Evolutionary conservation across 352 stramenopile species (phyloP).

Genomic region (Blastocystis sp.): DNA sequence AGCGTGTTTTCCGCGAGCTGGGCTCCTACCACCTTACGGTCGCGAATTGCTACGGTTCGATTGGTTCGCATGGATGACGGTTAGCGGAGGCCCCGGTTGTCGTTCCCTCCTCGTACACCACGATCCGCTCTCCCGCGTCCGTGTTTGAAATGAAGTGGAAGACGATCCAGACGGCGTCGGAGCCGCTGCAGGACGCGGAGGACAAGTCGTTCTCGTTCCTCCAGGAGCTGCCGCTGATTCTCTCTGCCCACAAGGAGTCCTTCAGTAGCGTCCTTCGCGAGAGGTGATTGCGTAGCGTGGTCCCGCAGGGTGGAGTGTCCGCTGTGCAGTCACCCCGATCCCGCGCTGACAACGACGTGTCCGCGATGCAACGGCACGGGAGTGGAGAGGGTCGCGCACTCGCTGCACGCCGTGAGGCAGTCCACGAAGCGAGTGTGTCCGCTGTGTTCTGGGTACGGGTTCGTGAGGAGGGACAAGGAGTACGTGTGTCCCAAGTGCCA

Average conservation of each 20-base stretch:
- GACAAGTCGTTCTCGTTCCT: neutral
- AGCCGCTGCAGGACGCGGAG: neutral
- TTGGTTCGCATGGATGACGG: neutral
- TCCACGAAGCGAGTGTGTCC: slow-evolving; percentile 6
- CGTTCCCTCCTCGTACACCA: neutral
- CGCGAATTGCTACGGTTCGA: slow-evolving; percentile 19
- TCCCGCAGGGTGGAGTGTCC: slow-evolving; percentile 50
- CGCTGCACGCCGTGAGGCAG: neutral
- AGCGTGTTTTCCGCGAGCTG: neutral
- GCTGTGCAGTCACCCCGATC: neutral
- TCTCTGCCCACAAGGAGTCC: neutral
- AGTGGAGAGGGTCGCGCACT: neutral
- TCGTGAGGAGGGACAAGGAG: neutral
- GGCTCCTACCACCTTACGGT: neutral
- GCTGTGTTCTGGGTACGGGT: slow-evolving; percentile 23
- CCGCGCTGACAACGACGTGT: neutral
- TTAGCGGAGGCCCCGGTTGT: neutral
- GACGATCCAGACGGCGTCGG: neutral
- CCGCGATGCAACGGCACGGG: slow-evolving; percentile 40
- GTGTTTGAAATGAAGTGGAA: slow-evolving; percentile 28
- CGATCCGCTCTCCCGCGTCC: neutral
- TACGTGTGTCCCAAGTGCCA: slow-evolving; percentile 37
- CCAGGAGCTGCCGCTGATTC: neutral
- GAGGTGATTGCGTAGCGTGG: slow-evolving; percentile 32
- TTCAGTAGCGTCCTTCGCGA: neutral